A percentile compares a stretch with the other conserved stretches of the same genome.
phyloP scores from a whole-genome alignment of 2,329 filamentous ascomycete genomes.

The Hypoxylon rubiginosum region DNA sequence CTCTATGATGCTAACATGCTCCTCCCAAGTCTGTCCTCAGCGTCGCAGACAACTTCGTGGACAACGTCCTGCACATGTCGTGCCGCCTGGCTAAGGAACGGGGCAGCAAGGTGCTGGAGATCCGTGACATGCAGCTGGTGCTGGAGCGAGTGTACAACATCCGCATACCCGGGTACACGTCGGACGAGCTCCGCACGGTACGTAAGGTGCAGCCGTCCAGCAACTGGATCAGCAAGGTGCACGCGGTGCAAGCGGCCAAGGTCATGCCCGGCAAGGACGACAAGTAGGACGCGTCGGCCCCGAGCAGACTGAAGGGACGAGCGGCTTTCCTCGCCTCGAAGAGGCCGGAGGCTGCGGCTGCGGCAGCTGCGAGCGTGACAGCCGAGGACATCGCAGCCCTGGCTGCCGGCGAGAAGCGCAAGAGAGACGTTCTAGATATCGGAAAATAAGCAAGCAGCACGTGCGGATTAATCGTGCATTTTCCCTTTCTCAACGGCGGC shows the following conservation, averaged over 20 bases:
- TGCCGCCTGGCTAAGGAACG: conserved; percentile 95
- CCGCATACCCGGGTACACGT: conserved; percentile 92
- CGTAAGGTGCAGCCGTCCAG: conserved; percentile 90
- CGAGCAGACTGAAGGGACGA: conserved; percentile 21
- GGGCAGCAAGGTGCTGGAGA: conserved; percentile 89
- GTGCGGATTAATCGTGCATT: neutral
- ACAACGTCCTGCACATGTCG: conserved; percentile 87
- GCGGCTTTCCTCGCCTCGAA: neutral
- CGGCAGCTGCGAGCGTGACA: neutral
- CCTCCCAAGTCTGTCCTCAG: conserved; percentile 85
- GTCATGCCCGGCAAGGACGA: conserved; percentile 75
- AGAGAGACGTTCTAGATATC: neutral
- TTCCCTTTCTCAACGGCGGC: conserved; percentile 12
- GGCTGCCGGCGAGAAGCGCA: conserved; percentile 9
- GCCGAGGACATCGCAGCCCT: neutral
- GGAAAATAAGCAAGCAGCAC: neutral
- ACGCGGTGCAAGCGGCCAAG: conserved; percentile 94
- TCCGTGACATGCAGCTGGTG: conserved; percentile 85
- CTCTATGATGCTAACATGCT: conserved; percentile 16
- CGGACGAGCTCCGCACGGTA: conserved; percentile 93
- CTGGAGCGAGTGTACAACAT: conserved; percentile 91
- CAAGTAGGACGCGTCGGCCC: conserved; percentile 52
- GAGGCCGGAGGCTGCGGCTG: conserved; percentile 9
- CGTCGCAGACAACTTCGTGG: conserved; percentile 94
- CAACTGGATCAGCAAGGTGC: conserved; percentile 97